Percentiles rank a stretch among this genome's conserved stretches.
Conservation (phyloP, 140 eudicot species). For the Ambrosia hybrid region DNA sequence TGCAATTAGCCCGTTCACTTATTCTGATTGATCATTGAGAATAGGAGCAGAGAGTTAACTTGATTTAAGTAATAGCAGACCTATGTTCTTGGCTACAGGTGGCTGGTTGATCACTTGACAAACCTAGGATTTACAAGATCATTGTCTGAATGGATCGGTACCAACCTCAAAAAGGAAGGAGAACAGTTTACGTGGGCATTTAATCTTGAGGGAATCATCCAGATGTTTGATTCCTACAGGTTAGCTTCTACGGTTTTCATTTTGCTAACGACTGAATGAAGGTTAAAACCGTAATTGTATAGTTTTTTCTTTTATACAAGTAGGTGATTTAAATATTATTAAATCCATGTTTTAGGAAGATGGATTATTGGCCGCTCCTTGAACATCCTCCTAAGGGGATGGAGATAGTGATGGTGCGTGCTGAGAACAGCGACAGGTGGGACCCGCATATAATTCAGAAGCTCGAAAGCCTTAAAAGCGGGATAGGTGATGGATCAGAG, state of each 20-base stretch:
- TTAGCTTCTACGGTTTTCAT: conserved; percentile 13
- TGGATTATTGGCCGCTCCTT: conserved; percentile 78
- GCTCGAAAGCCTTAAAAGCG: conserved; percentile 51
- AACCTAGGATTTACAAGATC: conserved; percentile 83
- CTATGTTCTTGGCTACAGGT: conserved; percentile 42
- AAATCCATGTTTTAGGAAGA: conserved; percentile 47
- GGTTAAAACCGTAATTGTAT: background rate
- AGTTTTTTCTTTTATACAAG: background rate
- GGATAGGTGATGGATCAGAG: conserved; percentile 39
- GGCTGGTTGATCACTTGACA: conserved; percentile 88
- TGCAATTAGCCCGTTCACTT: background rate
- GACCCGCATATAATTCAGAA: conserved; percentile 48
- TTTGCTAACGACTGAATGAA: background rate
- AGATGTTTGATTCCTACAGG: conserved; percentile 96
- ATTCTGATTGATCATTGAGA: background rate
- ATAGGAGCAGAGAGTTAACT: background rate
- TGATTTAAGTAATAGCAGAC: background rate
- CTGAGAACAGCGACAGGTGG: conserved; percentile 96
- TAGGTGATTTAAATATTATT: conserved; percentile 5
- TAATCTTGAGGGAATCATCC: conserved; percentile 76
- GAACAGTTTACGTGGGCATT: conserved; percentile 75
- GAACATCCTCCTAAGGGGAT: conserved; percentile 81
- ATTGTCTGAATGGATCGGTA: conserved; percentile 89
- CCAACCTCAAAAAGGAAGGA: conserved; percentile 73
- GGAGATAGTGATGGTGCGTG: conserved; percentile 81